phyloP scores from a whole-genome alignment of 768 basidiomycete species.

The Kwoniella heveanensis region DNA sequence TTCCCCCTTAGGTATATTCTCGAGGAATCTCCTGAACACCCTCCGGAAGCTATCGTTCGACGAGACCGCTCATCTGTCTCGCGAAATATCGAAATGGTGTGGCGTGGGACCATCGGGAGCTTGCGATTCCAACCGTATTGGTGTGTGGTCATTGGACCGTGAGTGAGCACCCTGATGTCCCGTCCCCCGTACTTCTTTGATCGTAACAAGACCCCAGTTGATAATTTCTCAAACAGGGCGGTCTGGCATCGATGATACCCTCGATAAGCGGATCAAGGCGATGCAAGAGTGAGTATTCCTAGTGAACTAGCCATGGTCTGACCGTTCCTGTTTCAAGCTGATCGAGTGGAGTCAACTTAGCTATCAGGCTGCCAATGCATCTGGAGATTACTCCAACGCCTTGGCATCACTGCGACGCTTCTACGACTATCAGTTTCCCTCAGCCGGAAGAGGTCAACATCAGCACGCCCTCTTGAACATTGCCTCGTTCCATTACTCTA shows the following conservation, averaged over 20 bases:
- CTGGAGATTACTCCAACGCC: slow-evolving; percentile 50
- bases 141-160: slow-evolving; percentile 27
- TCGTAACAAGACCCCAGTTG: too few species aligned
- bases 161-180: too few species aligned
- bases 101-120: slow-evolving; percentile 11
- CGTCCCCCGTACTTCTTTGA: too few species aligned
- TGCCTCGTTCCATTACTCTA: slow-evolving; percentile 50
- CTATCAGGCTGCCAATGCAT: slow-evolving; percentile 38
- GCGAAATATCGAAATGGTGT: slow-evolving; percentile 39
- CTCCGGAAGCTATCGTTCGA: slow-evolving; percentile 47
- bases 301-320: too few species aligned
- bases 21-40: slow-evolving; percentile 36
- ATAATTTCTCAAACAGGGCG: too few species aligned
- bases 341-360: slow-evolving; percentile 15
- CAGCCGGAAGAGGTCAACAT: slow-evolving; percentile 48
- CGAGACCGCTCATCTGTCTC: slow-evolving; percentile 41
- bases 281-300: slow-evolving; percentile 49
- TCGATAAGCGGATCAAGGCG: slow-evolving; percentile 44
- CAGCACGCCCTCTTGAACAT: slow-evolving; percentile 55
- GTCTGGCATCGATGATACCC: slow-evolving; percentile 44
- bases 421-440: slow-evolving; percentile 54
- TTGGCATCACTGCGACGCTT: slow-evolving; percentile 48
- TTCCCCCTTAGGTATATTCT: slow-evolving; percentile 46
- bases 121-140: slow-evolving; percentile 6
- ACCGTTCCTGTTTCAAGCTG: too few species aligned